Conservation (phyloP, 441 rosid genomes). For the Melastoma candidum region DNA sequence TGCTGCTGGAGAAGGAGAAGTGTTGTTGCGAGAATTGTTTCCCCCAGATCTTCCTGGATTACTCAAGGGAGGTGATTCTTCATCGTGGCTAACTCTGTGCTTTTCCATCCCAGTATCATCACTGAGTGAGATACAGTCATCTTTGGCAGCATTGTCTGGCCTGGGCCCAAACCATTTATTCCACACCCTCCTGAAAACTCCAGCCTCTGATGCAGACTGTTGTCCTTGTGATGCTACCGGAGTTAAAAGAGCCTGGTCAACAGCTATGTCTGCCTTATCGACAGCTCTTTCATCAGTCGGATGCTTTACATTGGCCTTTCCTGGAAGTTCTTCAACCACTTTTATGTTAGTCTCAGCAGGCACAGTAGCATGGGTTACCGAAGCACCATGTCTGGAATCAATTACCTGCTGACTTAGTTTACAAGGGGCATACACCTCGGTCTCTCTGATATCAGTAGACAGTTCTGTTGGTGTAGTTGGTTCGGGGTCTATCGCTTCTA, state of each 20-base stretch:
- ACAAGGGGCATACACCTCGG: constrained; percentile 4
- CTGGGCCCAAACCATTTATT: constrained; percentile 30
- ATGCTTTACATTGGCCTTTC: no score
- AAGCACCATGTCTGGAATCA: constrained; percentile 10
- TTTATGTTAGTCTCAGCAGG: no score
- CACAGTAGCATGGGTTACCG: no score
- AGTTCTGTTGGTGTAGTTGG: constrained; percentile 6
- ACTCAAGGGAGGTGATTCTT: constrained; percentile 12
- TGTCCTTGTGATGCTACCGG: constrained; percentile 9
- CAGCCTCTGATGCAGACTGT: constrained; percentile 22
- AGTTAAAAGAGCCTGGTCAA: constrained; percentile 6
- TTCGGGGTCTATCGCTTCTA: constrained; percentile 21
- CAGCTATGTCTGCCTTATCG: constrained; percentile 1
- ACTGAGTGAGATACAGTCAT: constrained; percentile 11
- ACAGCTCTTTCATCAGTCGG: constrained; percentile 6
- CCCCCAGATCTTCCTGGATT: constrained; percentile 11
- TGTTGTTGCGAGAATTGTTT: constrained; percentile 14
- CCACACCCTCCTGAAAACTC: constrained; percentile 26
- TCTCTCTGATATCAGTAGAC: constrained; percentile 14
- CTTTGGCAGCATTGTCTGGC: neutral
- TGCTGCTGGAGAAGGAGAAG: constrained; percentile 3
- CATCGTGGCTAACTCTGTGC: constrained; percentile 10
- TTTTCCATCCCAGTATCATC: constrained; percentile 16
- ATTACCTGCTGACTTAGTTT: constrained; percentile 15
- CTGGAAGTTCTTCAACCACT: constrained; percentile 9